Evolutionary conservation across 306 rosid species (phyloP).

Genomic region (Fragaria iinumae): DNA sequence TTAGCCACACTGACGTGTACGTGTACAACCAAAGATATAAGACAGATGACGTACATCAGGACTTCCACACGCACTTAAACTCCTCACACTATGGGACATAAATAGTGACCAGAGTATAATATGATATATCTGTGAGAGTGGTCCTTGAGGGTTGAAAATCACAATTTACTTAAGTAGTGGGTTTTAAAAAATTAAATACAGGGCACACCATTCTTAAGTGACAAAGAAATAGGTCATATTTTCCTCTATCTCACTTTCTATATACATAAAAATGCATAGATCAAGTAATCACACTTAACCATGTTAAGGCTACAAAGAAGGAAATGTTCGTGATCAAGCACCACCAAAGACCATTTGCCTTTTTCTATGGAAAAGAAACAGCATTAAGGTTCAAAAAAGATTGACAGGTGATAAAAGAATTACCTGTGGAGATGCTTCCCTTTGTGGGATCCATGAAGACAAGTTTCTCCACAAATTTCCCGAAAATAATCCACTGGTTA

Average conservation of each 20-base stretch:
- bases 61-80: not conserved
- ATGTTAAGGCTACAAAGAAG: not conserved
- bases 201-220: not conserved
- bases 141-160: not conserved
- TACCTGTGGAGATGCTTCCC: slow-evolving; percentile 78
- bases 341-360: not conserved
- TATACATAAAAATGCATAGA: not conserved
- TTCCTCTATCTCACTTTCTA: not conserved
- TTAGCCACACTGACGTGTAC: not conserved
- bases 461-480: slow-evolving; percentile 83
- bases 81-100: not conserved
- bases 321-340: not conserved
- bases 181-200: not conserved
- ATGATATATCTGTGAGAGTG: not conserved
- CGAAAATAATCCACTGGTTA: slow-evolving; percentile 68
- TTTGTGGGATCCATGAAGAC: slow-evolving; percentile 75
- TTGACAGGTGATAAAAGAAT: not conserved
- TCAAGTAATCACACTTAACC: not conserved
- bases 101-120: not conserved
- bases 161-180: not conserved
- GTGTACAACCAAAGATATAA: not conserved
- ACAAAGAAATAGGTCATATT: not conserved
- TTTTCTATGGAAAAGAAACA: not conserved
- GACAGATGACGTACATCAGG: not conserved
- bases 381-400: not conserved